These are phyloP conservation scores for Psidium friedrichsthalianum DNA, from an alignment of 345 rosid genomes.

Conservation along the genomic window DNA sequence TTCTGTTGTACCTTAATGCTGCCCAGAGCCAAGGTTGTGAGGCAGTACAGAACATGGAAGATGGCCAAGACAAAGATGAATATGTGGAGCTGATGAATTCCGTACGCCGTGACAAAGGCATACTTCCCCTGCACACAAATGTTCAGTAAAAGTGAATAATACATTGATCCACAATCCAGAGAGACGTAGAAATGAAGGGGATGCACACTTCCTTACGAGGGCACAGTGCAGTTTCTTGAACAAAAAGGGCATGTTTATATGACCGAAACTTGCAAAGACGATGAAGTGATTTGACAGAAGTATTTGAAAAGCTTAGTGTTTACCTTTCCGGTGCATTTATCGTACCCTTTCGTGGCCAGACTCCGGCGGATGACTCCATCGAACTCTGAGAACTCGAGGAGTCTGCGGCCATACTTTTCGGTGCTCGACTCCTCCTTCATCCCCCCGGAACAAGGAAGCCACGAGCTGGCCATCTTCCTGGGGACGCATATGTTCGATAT, in stretches of 20 bases:
- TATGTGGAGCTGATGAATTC: conserved; percentile 78
- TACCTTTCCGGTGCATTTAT: conserved; percentile 44
- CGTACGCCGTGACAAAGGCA: conserved; percentile 73
- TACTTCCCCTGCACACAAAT: conserved; percentile 47
- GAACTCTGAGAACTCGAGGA: conserved; percentile 13
- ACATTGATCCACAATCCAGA: neutral
- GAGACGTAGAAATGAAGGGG: neutral
- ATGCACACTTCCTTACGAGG: neutral
- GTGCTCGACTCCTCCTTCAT: neutral
- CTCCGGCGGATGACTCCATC: conserved; percentile 31
- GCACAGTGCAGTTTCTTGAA: neutral
- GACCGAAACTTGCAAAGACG: neutral
- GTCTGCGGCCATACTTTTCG: conserved; percentile 3
- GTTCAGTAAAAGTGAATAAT: neutral
- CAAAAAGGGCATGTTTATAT: neutral
- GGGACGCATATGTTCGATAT: conserved; percentile 60
- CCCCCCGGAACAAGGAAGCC: conserved; percentile 51
- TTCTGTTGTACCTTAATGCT: conserved; percentile 40
- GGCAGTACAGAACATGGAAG: conserved; percentile 61
- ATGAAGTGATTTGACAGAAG: neutral
- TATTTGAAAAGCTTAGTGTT: neutral
- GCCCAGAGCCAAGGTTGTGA: conserved; percentile 54
- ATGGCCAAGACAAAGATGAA: conserved; percentile 74
- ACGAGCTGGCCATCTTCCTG: conserved; percentile 23
- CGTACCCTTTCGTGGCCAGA: conserved; percentile 31